Base-by-base conservation (phyloP, 257 asterid genomes). In the Solanum neorickii region DNA sequence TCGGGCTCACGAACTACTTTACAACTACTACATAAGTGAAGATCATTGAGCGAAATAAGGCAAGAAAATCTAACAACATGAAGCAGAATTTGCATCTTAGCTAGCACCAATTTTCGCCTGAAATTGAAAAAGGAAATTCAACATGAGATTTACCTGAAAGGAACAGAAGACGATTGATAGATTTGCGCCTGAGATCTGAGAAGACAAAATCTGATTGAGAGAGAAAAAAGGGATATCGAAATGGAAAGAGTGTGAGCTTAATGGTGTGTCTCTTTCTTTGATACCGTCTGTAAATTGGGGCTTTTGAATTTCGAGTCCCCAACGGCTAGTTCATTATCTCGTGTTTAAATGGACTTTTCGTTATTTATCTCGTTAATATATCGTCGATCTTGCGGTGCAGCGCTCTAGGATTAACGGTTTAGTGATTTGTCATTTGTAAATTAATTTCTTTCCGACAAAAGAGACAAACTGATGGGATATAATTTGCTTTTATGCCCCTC, bases 291-390 rank as follows among this genome's bases (percentile, higher is more conserved):
- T 15, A 60, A 86, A 86, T 76, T 87, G 52, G 49, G 62, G 66
- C 78, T 86, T 92, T 93, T 89, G 90, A 92, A 93, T 73, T 89
- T 87, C 20, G 91, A 88, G 89, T 46, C 56, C 33, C 42, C 89
- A 93, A 93, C 96, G 96, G 96, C 94, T 93, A 93, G 89, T 92
- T 91, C 46, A 86, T 41, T 73, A 75, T 73, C 16, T 75, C 76
- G 84, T 62, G 62, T 56, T 75, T 65, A 37, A 52, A 65, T 37
- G 13, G 29, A 25, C 1, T 66, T 84, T 12, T 56, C 37, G 35
- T 21, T 33, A 33, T n/a, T 66, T 3, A 69, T 90, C 31, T 88
- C 92, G 88, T 83, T 68, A 90, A 86, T 47, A 86, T 86, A 86
- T 86, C 92, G 90, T 68, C 69, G 73, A 41, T 87, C 68, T 31